Evolutionary conservation across 331 rosid genomes (phyloP).

Genomic region (Acacia pycnantha): DNA sequence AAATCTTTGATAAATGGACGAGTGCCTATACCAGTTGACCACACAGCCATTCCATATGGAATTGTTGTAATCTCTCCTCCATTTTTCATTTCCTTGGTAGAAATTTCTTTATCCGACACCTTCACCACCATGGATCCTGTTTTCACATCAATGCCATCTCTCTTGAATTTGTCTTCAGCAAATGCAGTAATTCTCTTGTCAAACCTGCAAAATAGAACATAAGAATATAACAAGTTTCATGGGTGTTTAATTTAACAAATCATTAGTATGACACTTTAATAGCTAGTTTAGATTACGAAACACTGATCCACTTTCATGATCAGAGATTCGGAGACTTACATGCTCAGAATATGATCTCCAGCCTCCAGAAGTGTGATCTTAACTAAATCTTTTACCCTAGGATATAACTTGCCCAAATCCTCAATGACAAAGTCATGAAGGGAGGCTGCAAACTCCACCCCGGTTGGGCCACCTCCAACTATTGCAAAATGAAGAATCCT

Average conservation of each 20-base stretch:
- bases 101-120: conserved; percentile 78
- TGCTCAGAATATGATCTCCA: conserved; percentile 81
- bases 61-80: conserved; percentile 60
- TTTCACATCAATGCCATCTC: conserved; percentile 85
- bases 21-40: conserved; percentile 97
- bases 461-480: conserved; percentile 99
- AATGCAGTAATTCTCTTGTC: conserved; percentile 93
- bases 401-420: conserved; percentile 76
- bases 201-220: conserved; percentile 62
- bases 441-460: conserved; percentile 96
- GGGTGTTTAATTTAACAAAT: too few relatives aligned
- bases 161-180: conserved; percentile 80
- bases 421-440: conserved; percentile 92
- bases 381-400: conserved; percentile 65
- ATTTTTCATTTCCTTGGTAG: conserved; percentile 74
- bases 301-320: neutral
- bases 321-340: conserved; percentile 44
- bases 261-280: too few relatives aligned
- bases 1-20: conserved; percentile 87
- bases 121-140: conserved; percentile 97
- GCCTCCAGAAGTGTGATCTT: conserved; percentile 92
- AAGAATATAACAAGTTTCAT: neutral
- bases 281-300: too few relatives aligned
- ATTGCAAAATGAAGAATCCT: conserved; percentile 95
- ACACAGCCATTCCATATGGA: conserved; percentile 96